These are phyloP conservation scores for Pseudogymnoascus sp. DNA, from an alignment of 2,329 filamentous ascomycete species.

Conservation along the genomic window DNA sequence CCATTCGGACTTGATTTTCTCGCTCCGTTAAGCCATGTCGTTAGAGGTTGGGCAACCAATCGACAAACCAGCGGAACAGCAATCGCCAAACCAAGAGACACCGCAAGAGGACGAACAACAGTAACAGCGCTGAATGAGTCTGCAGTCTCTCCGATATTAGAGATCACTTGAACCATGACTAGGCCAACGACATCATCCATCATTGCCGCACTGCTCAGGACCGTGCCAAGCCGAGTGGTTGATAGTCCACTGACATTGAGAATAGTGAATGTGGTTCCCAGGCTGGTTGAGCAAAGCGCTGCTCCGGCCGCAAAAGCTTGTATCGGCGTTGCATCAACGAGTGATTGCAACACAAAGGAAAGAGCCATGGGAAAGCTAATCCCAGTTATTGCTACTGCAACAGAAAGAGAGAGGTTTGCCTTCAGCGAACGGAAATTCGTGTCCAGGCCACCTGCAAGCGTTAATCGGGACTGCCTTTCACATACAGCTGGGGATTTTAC, in stretches of 20 bases:
- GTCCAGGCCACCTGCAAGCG: conserved; percentile 30
- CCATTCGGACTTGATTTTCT: conserved; percentile 22
- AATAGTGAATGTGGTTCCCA: conserved; percentile 60
- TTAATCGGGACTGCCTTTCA: neutral
- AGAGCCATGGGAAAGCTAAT: conserved; percentile 53
- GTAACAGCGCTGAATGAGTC: conserved; percentile 26
- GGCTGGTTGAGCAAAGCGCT: conserved; percentile 61
- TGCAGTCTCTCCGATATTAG: conserved; percentile 40
- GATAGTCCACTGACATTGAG: conserved; percentile 49
- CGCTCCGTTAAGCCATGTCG: conserved; percentile 27
- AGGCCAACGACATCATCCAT: conserved; percentile 69
- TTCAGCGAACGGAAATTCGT: conserved; percentile 45
- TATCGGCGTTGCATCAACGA: conserved; percentile 1
- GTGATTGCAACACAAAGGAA: conserved; percentile 39
- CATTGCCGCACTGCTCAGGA: conserved; percentile 64
- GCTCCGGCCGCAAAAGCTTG: conserved; percentile 59
- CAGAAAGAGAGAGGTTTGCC: conserved; percentile 51
- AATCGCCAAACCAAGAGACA: conserved; percentile 43
- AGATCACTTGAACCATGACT: conserved; percentile 66
- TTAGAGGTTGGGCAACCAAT: conserved; percentile 36
- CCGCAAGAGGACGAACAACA: conserved; percentile 37
- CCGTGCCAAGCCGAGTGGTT: conserved; percentile 44
- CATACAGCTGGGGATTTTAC: conserved; percentile 16
- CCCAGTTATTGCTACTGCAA: conserved; percentile 54
- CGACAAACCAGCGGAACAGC: conserved; percentile 39